A percentile compares a stretch with the other conserved stretches of the same genome.
These are phyloP conservation scores for Xylaria grammica DNA, from an alignment of 495 filamentous ascomycete species.

Conservation along the genomic window DNA sequence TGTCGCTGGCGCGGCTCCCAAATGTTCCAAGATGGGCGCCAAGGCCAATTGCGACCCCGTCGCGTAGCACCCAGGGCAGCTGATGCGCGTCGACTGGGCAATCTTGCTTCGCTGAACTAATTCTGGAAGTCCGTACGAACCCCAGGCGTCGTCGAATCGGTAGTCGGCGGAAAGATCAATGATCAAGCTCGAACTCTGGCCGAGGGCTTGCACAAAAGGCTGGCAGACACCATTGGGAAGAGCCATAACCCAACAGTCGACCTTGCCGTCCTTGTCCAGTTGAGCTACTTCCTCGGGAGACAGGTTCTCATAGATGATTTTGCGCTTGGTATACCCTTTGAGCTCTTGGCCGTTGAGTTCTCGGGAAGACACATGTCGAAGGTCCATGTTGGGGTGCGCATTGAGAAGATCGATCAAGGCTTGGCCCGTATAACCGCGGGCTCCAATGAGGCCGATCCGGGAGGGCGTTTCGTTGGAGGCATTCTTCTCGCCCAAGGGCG, in stretches of 20 bases:
- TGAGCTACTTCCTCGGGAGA: slow-evolving; percentile 85
- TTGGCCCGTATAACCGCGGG: slow-evolving; percentile 96
- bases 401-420: slow-evolving; percentile 90
- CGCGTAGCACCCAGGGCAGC: slow-evolving; percentile 96
- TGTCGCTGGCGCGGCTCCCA: slow-evolving; percentile 81
- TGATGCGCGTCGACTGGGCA: slow-evolving; percentile 80
- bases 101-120: slow-evolving; percentile 78
- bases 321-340: slow-evolving; percentile 86
- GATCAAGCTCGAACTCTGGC: slow-evolving; percentile 81
- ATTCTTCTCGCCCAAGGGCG: slow-evolving; percentile 91
- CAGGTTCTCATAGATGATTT: slow-evolving; percentile 92
- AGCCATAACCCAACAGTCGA: slow-evolving; percentile 99
- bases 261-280: slow-evolving; percentile 86
- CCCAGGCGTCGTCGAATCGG: slow-evolving; percentile 89
- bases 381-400: slow-evolving; percentile 88
- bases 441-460: slow-evolving; percentile 89
- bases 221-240: slow-evolving; percentile 98
- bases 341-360: slow-evolving; percentile 91
- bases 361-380: slow-evolving; percentile 93
- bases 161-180: slow-evolving; percentile 96
- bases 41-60: slow-evolving; percentile 96
- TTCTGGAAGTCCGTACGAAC: slow-evolving; percentile 94
- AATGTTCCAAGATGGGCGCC: slow-evolving; percentile 76
- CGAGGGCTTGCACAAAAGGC: slow-evolving; percentile 90
- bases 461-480: slow-evolving; percentile 80